phyloP scores from a whole-genome alignment of 176 grass and related monocot species.

The Raddia guianensis region DNA sequence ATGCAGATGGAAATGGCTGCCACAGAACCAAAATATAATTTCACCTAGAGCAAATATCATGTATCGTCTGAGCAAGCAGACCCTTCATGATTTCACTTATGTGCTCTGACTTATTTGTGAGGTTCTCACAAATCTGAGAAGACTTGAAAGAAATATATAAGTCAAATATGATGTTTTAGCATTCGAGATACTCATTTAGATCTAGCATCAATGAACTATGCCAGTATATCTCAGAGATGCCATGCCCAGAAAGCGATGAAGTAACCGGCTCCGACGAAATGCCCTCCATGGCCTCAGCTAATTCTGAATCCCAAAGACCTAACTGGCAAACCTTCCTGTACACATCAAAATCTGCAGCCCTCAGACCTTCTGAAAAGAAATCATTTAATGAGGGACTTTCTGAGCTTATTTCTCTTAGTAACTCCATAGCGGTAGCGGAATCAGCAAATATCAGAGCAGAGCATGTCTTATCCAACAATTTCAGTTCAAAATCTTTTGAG shows the following conservation, averaged over 20 bases:
- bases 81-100: constrained; percentile 1
- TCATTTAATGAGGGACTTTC: constrained; percentile 46
- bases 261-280: constrained; percentile 44
- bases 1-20: background rate
- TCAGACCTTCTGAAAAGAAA: constrained; percentile 73
- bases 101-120: background rate
- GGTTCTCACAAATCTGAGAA: constrained; percentile 7
- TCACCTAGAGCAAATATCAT: background rate
- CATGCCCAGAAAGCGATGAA: constrained; percentile 24
- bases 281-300: constrained; percentile 72
- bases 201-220: constrained; percentile 62
- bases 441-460: constrained; percentile 63
- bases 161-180: constrained; percentile 26
- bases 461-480: constrained; percentile 70
- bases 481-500: constrained; percentile 69
- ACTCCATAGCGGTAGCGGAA: constrained; percentile 47
- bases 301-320: constrained; percentile 76
- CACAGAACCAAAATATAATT: constrained; percentile 3
- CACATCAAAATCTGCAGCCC: constrained; percentile 63
- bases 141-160: constrained; percentile 3
- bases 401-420: constrained; percentile 62
- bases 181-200: constrained; percentile 64
- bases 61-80: background rate
- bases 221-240: constrained; percentile 59
- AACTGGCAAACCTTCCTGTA: constrained; percentile 78